Percentiles rank a stretch among this genome's conserved stretches.
phyloP scores from a whole-genome alignment of 208 protist genomes.

The Acanthamoeba culbertsoni region DNA sequence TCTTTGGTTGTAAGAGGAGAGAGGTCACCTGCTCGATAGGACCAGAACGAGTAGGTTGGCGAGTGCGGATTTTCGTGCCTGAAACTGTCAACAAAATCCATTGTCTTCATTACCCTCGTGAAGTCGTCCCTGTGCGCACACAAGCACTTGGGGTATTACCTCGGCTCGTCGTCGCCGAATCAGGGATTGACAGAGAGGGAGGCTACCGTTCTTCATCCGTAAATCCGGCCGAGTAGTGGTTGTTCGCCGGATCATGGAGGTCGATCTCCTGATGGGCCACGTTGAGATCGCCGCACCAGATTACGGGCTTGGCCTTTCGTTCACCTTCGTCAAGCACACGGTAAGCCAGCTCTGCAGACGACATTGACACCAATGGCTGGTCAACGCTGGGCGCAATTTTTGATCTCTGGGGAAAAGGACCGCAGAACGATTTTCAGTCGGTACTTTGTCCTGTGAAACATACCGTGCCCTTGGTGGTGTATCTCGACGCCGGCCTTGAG shows the following conservation, averaged over 20 bases:
- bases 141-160: constrained; percentile 41
- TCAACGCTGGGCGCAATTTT: too few relatives aligned
- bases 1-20: constrained; percentile 63
- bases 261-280: constrained; percentile 90
- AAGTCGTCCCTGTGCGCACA: constrained; percentile 59
- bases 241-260: constrained; percentile 87
- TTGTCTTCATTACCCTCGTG: neutral
- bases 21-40: constrained; percentile 77
- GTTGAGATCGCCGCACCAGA: constrained; percentile 93
- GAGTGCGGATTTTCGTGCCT: constrained; percentile 87
- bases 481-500: neutral
- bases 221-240: constrained; percentile 91
- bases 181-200: neutral
- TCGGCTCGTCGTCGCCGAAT: constrained; percentile 70
- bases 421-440: too few relatives aligned
- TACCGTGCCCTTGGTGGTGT: neutral
- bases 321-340: neutral
- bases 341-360: neutral
- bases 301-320: constrained; percentile 73
- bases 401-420: too few relatives aligned
- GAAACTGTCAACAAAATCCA: constrained; percentile 86
- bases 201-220: constrained; percentile 88
- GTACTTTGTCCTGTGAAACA: neutral
- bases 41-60: constrained; percentile 89
- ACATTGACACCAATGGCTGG: too few relatives aligned